These are phyloP conservation scores for Teunomyces atbi DNA, from an alignment of 805 yeast species.

Conservation along the genomic window DNA sequence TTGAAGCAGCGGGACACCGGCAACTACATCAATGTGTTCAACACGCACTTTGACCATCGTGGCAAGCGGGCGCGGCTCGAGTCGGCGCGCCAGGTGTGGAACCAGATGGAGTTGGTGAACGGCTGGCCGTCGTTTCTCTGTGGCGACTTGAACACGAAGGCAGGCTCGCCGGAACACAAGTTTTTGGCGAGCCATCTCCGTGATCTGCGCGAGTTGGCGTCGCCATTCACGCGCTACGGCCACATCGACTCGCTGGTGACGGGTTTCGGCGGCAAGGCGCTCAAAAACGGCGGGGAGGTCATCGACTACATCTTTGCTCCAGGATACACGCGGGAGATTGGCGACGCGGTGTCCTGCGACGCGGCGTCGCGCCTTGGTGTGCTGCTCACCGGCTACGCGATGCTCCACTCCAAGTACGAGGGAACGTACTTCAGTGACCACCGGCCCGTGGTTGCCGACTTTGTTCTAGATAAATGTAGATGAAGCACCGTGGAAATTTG, in stretches of 20 bases:
- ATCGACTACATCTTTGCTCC: conserved; percentile 36
- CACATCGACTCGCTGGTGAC: conserved; percentile 30
- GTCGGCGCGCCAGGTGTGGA: conserved; percentile 10
- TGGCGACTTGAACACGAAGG: conserved; percentile 31
- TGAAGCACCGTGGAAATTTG: neutral
- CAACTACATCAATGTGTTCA: conserved; percentile 16
- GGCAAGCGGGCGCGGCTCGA: conserved; percentile 13
- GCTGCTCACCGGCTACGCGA: conserved; percentile 23
- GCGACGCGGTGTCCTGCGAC: conserved; percentile 13
- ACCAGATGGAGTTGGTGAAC: conserved; percentile 12
- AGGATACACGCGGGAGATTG: conserved; percentile 14
- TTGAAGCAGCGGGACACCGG: conserved; percentile 11
- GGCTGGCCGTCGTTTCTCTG: conserved; percentile 32
- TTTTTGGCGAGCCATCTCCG: conserved; percentile 11
- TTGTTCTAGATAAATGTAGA: conserved; percentile 6
- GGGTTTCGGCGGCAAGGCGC: conserved; percentile 29
- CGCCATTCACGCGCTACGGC: conserved; percentile 26
- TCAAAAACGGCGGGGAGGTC: conserved; percentile 25
- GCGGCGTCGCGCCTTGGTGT: conserved; percentile 11
- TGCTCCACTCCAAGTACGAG: conserved; percentile 32
- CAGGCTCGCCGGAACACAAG: conserved; percentile 19
- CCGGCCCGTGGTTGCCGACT: conserved; percentile 35
- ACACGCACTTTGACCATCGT: conserved; percentile 20
- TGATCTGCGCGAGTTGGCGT: conserved; percentile 20
- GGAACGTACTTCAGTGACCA: conserved; percentile 37